Base-by-base conservation (phyloP, 108 stramenopile species). In the Cyclotella baltica region DNA sequence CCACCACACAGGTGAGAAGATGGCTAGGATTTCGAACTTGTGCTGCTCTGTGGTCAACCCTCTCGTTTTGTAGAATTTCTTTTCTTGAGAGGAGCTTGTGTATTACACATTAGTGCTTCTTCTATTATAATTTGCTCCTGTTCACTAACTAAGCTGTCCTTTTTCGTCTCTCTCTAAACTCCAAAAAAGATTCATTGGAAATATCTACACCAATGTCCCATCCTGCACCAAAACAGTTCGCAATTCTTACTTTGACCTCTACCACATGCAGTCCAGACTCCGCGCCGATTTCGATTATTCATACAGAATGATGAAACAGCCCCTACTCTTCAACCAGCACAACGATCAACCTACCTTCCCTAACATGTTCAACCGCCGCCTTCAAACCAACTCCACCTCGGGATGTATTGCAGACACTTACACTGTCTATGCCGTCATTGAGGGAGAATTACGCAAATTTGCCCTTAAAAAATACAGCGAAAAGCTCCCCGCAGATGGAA, bases 211-310 rank as follows among this genome's bases (percentile, higher is more conserved):
- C 33, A 11, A 30, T 31, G 59, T 33, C 1, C 6, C 30, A 13
- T 33, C 30, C 5, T 61, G 59, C 59, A 61, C 59, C 30, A 61
- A 33, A 19, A 61, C 59, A 13, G 11, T 61, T n/a, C 59, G 59
- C 11, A 61, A 61, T n/a, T 34, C 31, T 18, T 61, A 61, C 13
- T 61, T 61, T 61, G 59, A 61, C 6, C 31, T 61, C 30, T 61
- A 61, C 31, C 13, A 31, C 15, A 34, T n/a, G n/a, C n/a, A n/a
- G n/a, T n/a, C n/a, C n/a, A n/a, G n/a, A n/a, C n/a, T n/a, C n/a
- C n/a, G n/a, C n/a, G n/a, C n/a, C n/a, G n/a, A n/a, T n/a, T n/a
- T n/a, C n/a, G n/a, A n/a, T n/a, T n/a, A n/a, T n/a, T n/a, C n/a
- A n/a, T n/a, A n/a, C n/a, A n/a, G n/a, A n/a, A n/a, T n/a, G n/a